Evolutionary conservation across 257 asterid genomes (phyloP).

Genomic region (Catharanthus roseus): DNA sequence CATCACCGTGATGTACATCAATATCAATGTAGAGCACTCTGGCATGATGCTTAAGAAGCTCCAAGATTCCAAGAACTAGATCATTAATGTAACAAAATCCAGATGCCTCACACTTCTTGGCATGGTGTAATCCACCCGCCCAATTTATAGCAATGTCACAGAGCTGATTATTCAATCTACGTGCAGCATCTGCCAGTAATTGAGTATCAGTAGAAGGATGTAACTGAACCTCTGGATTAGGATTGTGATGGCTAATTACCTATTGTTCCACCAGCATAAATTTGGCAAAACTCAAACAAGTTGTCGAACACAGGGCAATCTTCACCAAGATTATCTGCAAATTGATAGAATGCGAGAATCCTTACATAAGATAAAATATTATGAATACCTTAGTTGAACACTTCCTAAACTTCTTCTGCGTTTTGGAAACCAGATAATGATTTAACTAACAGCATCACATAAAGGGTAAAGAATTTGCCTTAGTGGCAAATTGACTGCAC

Average conservation of each 20-base stretch:
- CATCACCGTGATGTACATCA: conserved; percentile 99
- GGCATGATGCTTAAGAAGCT: conserved; percentile 92
- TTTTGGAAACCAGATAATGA: neutral
- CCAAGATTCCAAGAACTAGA: conserved; percentile 89
- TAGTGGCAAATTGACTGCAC: too few species aligned
- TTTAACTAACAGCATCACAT: neutral
- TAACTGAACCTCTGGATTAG: conserved; percentile 8
- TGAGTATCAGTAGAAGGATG: conserved; percentile 16
- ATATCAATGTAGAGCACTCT: conserved; percentile 96
- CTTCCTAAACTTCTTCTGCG: neutral
- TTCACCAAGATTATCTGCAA: conserved; percentile 88
- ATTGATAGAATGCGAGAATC: conserved; percentile 9
- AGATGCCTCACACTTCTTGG: conserved; percentile 98
- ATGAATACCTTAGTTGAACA: neutral
- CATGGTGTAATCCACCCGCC: conserved; percentile 99
- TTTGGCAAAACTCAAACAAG: conserved; percentile 94
- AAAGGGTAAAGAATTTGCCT: neutral
- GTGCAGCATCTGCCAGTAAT: conserved; percentile 74
- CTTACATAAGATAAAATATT: neutral
- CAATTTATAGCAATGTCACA: conserved; percentile 96
- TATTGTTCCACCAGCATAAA: conserved; percentile 98
- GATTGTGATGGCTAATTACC: conserved; percentile 40
- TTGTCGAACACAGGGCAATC: conserved; percentile 97
- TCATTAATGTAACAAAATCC: conserved; percentile 98
- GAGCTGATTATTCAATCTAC: conserved; percentile 77